These are phyloP conservation scores for Diplodia seriata DNA, from an alignment of 2,329 filamentous ascomycete genomes.

Conservation along the genomic window DNA sequence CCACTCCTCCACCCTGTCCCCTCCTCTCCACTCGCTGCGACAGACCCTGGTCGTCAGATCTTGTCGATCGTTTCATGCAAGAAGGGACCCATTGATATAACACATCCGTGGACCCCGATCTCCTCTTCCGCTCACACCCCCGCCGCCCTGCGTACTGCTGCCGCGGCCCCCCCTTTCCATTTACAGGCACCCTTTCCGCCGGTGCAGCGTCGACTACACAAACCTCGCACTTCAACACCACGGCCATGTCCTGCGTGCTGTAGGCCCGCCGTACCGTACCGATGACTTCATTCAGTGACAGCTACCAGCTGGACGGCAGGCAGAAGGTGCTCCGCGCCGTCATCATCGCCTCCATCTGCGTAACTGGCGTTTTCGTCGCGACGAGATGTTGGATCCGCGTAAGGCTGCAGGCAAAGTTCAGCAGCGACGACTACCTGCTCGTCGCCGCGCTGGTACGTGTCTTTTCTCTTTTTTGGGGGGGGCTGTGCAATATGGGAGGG, in stretches of 20 bases:
- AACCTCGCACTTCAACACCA: background rate
- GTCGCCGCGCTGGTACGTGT: background rate
- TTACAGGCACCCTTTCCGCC: background rate
- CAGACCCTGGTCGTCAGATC: background rate
- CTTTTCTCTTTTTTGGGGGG: too few relatives aligned
- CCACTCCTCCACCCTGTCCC: too few relatives aligned
- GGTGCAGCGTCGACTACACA: too few relatives aligned
- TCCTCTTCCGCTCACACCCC: too few relatives aligned
- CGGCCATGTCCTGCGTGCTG: background rate
- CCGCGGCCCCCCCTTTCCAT: background rate
- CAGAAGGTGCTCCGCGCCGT: conserved; percentile 1
- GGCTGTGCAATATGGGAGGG: too few relatives aligned
- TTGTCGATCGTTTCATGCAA: conserved; percentile 22
- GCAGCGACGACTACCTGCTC: conserved; percentile 19
- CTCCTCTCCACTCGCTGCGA: background rate
- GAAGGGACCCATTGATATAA: conserved; percentile 7
- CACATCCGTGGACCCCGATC: too few relatives aligned
- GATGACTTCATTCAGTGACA: background rate
- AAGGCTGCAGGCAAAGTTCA: conserved; percentile 19
- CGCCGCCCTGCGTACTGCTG: background rate
- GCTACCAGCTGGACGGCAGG: background rate
- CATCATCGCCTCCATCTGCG: conserved; percentile 6
- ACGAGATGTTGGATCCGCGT: conserved; percentile 15
- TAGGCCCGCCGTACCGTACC: background rate
- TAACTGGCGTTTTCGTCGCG: conserved; percentile 9